Conservation (phyloP, 1,139 yeast species). For the Chernovozyma sophiae-reginae region DNA sequence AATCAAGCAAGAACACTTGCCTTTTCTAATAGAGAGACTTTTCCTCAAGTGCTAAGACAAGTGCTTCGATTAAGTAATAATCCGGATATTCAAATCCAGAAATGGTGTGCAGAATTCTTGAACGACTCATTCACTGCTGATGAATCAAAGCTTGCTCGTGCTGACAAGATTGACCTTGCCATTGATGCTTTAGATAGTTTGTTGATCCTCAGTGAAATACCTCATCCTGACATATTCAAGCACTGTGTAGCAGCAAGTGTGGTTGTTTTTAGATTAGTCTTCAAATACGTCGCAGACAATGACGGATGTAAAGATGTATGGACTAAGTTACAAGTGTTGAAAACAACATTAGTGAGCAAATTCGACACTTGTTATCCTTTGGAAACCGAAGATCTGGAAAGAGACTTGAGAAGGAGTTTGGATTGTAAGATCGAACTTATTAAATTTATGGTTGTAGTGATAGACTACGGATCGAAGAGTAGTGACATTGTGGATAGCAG, state of each 20-base stretch:
- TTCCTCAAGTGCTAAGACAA: conserved; percentile 53
- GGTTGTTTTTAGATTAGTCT: conserved; percentile 37
- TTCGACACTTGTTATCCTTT: conserved; percentile 42
- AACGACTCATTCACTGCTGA: conserved; percentile 39
- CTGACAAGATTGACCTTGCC: conserved; percentile 41
- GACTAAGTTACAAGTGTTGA: conserved; percentile 40
- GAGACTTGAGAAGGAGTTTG: conserved; percentile 46
- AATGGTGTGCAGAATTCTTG: conserved; percentile 47
- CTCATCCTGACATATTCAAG: conserved; percentile 27
- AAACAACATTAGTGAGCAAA: conserved; percentile 33
- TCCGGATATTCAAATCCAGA: conserved; percentile 31
- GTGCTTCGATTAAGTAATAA: conserved; percentile 41
- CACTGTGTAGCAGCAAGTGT: conserved; percentile 32
- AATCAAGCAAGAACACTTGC: conserved; percentile 51
- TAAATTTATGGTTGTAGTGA: conserved; percentile 68
- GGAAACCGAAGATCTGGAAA: conserved; percentile 45
- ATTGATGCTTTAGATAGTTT: conserved; percentile 36
- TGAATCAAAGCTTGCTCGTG: conserved; percentile 19
- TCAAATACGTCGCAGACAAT: conserved; percentile 39
- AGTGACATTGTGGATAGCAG: conserved; percentile 14
- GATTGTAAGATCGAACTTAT: conserved; percentile 62
- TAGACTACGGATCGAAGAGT: conserved; percentile 64
- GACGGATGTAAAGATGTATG: conserved; percentile 43
- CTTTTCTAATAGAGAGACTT: conserved; percentile 38
- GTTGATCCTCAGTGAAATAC: conserved; percentile 23